Percentiles rank a stretch among this genome's conserved stretches.
Conservation (phyloP, 345 rosid species). For the Pistacia vera region DNA sequence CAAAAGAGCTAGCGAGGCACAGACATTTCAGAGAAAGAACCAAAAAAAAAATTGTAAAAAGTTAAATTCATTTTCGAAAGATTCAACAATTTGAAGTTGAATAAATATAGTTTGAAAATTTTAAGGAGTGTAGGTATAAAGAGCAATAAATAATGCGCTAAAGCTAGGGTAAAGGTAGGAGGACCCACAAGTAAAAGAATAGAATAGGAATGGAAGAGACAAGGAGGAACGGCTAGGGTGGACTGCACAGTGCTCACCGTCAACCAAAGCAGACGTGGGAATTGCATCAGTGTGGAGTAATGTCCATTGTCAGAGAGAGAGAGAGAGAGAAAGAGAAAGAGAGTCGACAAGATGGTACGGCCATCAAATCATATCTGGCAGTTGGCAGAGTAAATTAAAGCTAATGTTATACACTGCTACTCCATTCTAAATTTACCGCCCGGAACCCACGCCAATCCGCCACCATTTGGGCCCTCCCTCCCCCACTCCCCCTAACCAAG, state of each 20-base stretch:
- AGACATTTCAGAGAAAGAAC: too few relatives aligned
- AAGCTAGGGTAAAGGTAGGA: too few relatives aligned
- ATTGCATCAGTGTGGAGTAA: conserved; percentile 27
- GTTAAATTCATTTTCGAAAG: not conserved
- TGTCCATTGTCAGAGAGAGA: conserved; percentile 41
- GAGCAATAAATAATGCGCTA: too few relatives aligned
- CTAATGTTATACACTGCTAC: too few relatives aligned
- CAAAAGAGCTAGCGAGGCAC: not conserved
- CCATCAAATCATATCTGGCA: conserved; percentile 35
- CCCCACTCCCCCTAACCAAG: not conserved
- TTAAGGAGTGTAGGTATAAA: too few relatives aligned
- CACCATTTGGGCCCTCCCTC: not conserved
- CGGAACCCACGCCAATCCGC: conserved; percentile 4
- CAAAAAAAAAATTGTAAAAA: not conserved
- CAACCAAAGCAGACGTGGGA: not conserved
- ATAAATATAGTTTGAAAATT: too few relatives aligned
- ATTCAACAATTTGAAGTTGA: not conserved
- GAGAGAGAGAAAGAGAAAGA: conserved; percentile 8
- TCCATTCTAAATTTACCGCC: not conserved
- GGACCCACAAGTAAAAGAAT: too few relatives aligned
- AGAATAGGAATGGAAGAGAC: too few relatives aligned
- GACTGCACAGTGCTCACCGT: not conserved
- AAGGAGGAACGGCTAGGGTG: too few relatives aligned
- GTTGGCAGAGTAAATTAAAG: not conserved
- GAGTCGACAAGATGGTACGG: conserved; percentile 30